A percentile compares a stretch with the other conserved stretches of the same genome.
These are phyloP conservation scores for Colletotrichum sp. DNA, from an alignment of 2,329 filamentous ascomycete species.

Conservation along the genomic window DNA sequence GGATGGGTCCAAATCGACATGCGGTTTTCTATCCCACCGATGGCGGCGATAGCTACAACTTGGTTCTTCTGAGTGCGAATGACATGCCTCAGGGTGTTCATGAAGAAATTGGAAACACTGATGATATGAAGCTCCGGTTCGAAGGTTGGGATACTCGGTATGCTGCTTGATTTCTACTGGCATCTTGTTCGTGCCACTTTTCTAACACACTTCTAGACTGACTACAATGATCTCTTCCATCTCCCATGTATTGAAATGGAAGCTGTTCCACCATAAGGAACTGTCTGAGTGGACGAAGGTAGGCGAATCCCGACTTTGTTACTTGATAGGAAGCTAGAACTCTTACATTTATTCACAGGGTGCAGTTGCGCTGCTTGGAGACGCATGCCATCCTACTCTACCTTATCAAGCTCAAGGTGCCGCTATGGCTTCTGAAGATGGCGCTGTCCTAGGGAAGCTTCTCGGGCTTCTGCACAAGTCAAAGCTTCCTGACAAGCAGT, in stretches of 20 bases:
- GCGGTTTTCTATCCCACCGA: not conserved
- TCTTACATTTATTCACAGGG: not conserved
- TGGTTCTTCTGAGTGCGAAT: not conserved
- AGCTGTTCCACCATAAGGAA: not conserved
- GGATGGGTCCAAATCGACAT: not conserved
- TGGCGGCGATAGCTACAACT: not conserved
- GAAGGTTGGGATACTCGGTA: not conserved
- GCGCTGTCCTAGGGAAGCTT: constrained; percentile 23
- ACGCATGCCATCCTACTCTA: constrained; percentile 14
- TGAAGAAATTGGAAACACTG: not conserved
- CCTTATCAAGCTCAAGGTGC: constrained; percentile 28
- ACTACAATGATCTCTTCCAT: not conserved
- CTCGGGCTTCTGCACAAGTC: constrained; percentile 26
- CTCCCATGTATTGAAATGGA: not conserved
- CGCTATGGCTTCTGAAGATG: constrained; percentile 27
- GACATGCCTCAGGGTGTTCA: not conserved
- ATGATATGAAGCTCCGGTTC: not conserved
- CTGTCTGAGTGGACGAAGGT: not conserved
- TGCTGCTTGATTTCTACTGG: not conserved
- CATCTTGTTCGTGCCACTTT: not conserved
- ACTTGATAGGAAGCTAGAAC: not conserved
- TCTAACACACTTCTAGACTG: not conserved
- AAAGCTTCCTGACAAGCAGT: not conserved
- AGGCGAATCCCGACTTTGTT: not conserved
- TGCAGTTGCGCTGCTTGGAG: constrained; percentile 16